phyloP scores from a whole-genome alignment of 495 filamentous ascomycete genomes.

The Hyphodiscus hymeniophilus region DNA sequence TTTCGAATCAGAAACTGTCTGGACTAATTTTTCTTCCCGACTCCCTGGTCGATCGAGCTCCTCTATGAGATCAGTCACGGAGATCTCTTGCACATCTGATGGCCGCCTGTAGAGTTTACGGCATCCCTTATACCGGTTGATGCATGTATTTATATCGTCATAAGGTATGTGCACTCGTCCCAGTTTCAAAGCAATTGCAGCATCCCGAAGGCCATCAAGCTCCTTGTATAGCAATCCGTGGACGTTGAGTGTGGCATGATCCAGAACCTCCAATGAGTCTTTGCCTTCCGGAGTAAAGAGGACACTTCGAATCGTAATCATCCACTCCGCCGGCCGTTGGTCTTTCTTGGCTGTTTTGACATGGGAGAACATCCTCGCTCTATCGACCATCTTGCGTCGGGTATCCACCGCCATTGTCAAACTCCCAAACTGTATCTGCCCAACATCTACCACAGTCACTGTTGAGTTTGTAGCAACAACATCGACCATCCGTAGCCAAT shows the following conservation, averaged over 20 bases:
- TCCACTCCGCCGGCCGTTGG: slow-evolving; percentile 89
- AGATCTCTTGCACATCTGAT: slow-evolving; percentile 38
- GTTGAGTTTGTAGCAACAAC: slow-evolving; percentile 75
- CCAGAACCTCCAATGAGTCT: slow-evolving; percentile 82
- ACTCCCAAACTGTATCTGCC: slow-evolving; percentile 74
- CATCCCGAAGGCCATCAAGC: slow-evolving; percentile 79
- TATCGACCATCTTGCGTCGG: slow-evolving; percentile 80
- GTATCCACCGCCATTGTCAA: slow-evolving; percentile 86
- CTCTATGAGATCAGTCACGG: slow-evolving; percentile 68
- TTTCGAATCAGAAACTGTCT: slow-evolving; percentile 85
- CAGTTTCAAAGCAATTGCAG: slow-evolving; percentile 82
- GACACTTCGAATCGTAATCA: slow-evolving; percentile 74
- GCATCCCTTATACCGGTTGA: slow-evolving; percentile 37
- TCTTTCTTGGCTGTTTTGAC: slow-evolving; percentile 56
- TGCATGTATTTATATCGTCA: slow-evolving; percentile 68
- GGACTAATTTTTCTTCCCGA: slow-evolving; percentile 65
- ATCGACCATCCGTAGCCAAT: slow-evolving; percentile 87
- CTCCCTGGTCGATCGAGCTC: slow-evolving; percentile 69
- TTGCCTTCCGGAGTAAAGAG: slow-evolving; percentile 78
- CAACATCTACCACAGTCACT: slow-evolving; percentile 67
- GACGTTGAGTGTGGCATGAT: slow-evolving; percentile 79
- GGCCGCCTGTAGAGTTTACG: slow-evolving; percentile 20
- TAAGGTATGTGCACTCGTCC: slow-evolving; percentile 84
- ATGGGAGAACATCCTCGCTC: slow-evolving; percentile 83
- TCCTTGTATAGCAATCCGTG: slow-evolving; percentile 89